Evolutionary conservation across 192 early-diverging fungal species (phyloP).

Genomic region (Coemansia sp.): DNA sequence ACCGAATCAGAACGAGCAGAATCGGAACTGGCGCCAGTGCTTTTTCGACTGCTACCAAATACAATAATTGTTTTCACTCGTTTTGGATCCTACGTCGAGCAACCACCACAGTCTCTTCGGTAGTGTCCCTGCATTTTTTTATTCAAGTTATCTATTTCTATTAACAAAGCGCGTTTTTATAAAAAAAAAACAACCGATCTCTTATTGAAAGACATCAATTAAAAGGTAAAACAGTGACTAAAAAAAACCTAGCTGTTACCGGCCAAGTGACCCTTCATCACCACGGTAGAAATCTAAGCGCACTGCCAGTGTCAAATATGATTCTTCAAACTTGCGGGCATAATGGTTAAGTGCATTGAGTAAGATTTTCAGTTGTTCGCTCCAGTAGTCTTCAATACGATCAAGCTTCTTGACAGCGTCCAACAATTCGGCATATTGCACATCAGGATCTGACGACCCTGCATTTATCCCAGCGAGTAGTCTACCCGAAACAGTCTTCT

Average conservation of each 20-base stretch:
- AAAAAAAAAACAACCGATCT: too few species aligned
- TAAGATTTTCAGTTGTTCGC: slow-evolving; percentile 66
- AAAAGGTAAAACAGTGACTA: too few species aligned
- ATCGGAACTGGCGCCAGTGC: slow-evolving; percentile 10
- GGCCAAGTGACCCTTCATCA: neutral
- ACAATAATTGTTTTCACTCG: slow-evolving; percentile 31
- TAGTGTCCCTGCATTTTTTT: neutral
- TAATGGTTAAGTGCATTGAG: slow-evolving; percentile 79
- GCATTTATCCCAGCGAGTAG: slow-evolving; percentile 24
- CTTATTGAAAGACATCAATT: neutral
- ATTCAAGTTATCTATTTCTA: neutral
- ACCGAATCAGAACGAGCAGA: slow-evolving; percentile 19
- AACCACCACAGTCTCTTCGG: slow-evolving; percentile 5
- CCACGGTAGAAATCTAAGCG: slow-evolving; percentile 41
- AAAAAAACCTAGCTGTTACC: neutral
- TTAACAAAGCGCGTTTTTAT: neutral
- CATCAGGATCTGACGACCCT: slow-evolving; percentile 9
- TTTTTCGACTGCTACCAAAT: slow-evolving; percentile 19
- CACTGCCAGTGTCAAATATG: slow-evolving; percentile 60
- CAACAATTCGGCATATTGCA: slow-evolving; percentile 35
- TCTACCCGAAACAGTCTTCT: slow-evolving; percentile 25
- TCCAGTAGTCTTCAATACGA: slow-evolving; percentile 56
- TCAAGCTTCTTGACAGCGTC: slow-evolving; percentile 45
- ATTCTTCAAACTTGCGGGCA: slow-evolving; percentile 77
- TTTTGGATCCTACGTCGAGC: slow-evolving; percentile 39